Evolutionary conservation across 176 grass and related monocot species (phyloP).

Genomic region (Carex littledalei): DNA sequence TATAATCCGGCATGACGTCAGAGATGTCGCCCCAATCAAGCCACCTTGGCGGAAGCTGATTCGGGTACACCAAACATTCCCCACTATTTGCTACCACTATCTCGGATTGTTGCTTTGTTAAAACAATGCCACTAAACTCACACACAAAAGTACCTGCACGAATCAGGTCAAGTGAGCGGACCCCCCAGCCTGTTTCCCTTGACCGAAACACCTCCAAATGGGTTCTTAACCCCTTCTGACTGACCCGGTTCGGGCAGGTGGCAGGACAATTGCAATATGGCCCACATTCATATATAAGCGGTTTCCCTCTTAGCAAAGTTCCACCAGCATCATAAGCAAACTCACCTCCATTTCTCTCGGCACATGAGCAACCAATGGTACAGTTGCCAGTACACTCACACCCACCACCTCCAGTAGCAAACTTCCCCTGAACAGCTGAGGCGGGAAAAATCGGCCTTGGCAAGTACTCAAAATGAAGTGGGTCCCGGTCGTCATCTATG

Average conservation of each 20-base stretch:
- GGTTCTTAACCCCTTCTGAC: constrained; percentile 67
- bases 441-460: constrained; percentile 65
- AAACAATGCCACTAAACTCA: constrained; percentile 88
- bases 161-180: constrained; percentile 94
- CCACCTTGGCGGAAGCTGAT: constrained; percentile 73
- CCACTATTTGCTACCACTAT: constrained; percentile 39
- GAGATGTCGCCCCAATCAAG: constrained; percentile 95
- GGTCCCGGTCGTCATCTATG: constrained; percentile 85
- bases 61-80: constrained; percentile 75
- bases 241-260: constrained; percentile 85
- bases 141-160: constrained; percentile 80
- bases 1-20: constrained; percentile 75
- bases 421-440: constrained; percentile 64
- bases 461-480: constrained; percentile 75
- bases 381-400: constrained; percentile 63
- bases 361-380: constrained; percentile 70
- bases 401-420: constrained; percentile 55
- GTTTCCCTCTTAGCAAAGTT: constrained; percentile 67
- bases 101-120: constrained; percentile 74
- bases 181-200: constrained; percentile 89
- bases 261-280: constrained; percentile 66
- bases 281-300: constrained; percentile 81
- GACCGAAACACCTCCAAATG: constrained; percentile 91
- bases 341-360: constrained; percentile 68
- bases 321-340: constrained; percentile 78